Conservation (phyloP, 2,329 filamentous ascomycete genomes). For the Aspergillus intermedius region DNA sequence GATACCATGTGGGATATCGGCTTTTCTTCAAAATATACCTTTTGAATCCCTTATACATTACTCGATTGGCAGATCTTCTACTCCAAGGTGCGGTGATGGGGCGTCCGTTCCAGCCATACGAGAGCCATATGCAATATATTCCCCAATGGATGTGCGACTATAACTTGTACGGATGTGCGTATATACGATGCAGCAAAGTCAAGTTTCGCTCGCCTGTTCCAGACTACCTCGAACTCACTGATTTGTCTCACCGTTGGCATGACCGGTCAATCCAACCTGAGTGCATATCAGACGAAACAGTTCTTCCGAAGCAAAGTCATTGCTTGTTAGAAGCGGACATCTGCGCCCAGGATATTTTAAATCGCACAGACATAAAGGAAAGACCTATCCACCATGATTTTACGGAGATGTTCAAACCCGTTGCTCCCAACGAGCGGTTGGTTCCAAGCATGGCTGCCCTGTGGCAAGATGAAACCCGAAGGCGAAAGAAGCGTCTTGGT, state of each 20-base stretch:
- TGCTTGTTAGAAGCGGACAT: constrained; percentile 88
- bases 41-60: constrained; percentile 79
- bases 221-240: constrained; percentile 56
- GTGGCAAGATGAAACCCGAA: constrained; percentile 82
- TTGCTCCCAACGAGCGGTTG: constrained; percentile 65
- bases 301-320: constrained; percentile 72
- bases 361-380: constrained; percentile 67
- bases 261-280: constrained; percentile 59
- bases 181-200: constrained; percentile 66
- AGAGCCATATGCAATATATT: constrained; percentile 86
- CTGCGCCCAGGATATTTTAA: constrained; percentile 79
- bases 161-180: constrained; percentile 90
- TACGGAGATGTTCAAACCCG: constrained; percentile 60
- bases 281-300: constrained; percentile 55
- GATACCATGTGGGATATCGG: constrained; percentile 85
- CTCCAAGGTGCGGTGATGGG: constrained; percentile 84
- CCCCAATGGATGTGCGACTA: constrained; percentile 98
- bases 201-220: constrained; percentile 73
- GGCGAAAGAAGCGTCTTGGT: constrained; percentile 67
- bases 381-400: constrained; percentile 85
- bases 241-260: constrained; percentile 68
- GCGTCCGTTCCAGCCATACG: constrained; percentile 78
- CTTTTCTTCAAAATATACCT: constrained; percentile 94
- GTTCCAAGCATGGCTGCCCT: constrained; percentile 91
- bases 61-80: constrained; percentile 77